Conservation (phyloP, 257 asterid genomes). For the Ligustrum vulgare region DNA sequence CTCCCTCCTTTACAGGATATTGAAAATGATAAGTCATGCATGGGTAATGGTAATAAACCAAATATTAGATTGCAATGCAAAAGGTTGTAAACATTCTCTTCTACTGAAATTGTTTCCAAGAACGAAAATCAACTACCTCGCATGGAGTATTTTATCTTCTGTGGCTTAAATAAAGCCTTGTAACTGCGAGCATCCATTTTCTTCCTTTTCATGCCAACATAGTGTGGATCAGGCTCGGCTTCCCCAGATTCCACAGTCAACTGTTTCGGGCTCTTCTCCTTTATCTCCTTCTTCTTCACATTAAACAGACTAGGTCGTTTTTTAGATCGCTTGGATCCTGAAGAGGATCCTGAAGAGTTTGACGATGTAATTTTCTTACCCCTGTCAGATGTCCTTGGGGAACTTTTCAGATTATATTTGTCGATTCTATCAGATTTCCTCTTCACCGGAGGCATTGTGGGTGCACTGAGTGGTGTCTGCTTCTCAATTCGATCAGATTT, state of each 20-base stretch:
- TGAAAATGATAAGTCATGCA: neutral
- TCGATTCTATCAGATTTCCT: neutral
- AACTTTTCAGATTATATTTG: slow-evolving; percentile 26
- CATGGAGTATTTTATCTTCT: neutral
- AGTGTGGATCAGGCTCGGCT: slow-evolving; percentile 17
- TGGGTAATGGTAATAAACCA: neutral
- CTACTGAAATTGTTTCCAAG: neutral
- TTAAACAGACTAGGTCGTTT: slow-evolving; percentile 26
- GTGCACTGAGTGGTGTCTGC: slow-evolving; percentile 1
- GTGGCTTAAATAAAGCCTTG: slow-evolving; percentile 30
- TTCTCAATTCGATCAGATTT: slow-evolving; percentile 39
- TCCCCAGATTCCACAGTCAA: slow-evolving; percentile 23
- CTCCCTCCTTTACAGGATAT: neutral
- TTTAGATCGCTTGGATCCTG: slow-evolving; percentile 30
- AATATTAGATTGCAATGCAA: neutral
- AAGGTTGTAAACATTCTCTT: neutral
- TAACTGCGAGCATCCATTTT: slow-evolving; percentile 31
- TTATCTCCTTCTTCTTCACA: slow-evolving; percentile 22
- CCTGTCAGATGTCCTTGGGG: slow-evolving; percentile 43
- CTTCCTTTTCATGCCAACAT: slow-evolving; percentile 32
- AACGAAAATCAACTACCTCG: slow-evolving; percentile 26
- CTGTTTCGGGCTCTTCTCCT: slow-evolving; percentile 27
- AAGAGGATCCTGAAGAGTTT: slow-evolving; percentile 29
- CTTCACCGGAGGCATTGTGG: neutral
- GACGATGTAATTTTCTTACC: slow-evolving; percentile 36